phyloP scores from a whole-genome alignment of 2,329 filamentous ascomycete species.

The Camptophora hylomeconis region DNA sequence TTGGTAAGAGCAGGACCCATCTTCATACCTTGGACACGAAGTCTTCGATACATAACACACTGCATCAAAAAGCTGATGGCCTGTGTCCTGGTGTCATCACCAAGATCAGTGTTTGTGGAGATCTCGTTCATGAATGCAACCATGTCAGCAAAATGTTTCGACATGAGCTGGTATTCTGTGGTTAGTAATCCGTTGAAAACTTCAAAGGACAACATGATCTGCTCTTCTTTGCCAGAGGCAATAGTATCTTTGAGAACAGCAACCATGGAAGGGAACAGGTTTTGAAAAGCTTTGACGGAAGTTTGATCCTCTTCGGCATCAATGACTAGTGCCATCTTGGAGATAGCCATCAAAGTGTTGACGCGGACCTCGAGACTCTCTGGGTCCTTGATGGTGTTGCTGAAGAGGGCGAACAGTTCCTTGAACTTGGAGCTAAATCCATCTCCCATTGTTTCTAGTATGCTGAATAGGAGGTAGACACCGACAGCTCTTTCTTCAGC shows the following conservation, averaged over 20 bases:
- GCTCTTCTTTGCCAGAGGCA: conserved; percentile 68
- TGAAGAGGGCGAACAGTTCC: conserved; percentile 72
- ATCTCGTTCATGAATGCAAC: conserved; percentile 90
- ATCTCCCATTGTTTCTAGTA: conserved; percentile 77
- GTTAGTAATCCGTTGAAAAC: conserved; percentile 92
- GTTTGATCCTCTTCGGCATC: conserved; percentile 74
- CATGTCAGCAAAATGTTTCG: conserved; percentile 76
- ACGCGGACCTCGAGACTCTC: conserved; percentile 85
- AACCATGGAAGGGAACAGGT: conserved; percentile 76
- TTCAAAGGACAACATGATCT: conserved; percentile 81
- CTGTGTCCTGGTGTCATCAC: conserved; percentile 78
- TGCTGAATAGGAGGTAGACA: conserved; percentile 83
- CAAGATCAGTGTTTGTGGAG: conserved; percentile 58
- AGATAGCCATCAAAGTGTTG: conserved; percentile 85
- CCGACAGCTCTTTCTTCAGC: conserved; percentile 77
- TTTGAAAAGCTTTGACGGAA: conserved; percentile 62
- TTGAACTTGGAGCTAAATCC: conserved; percentile 69
- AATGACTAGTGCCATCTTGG: conserved; percentile 73
- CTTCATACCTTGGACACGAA: conserved; percentile 86
- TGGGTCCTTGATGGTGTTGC: conserved; percentile 75
- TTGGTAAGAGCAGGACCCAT: conserved; percentile 77
- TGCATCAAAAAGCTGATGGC: conserved; percentile 90
- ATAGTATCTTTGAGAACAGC: conserved; percentile 76
- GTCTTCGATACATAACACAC: conserved; percentile 77
- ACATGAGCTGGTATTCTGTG: conserved; percentile 74